Conservation (phyloP, 345 rosid species). For the Boechera retrofracta region DNA sequence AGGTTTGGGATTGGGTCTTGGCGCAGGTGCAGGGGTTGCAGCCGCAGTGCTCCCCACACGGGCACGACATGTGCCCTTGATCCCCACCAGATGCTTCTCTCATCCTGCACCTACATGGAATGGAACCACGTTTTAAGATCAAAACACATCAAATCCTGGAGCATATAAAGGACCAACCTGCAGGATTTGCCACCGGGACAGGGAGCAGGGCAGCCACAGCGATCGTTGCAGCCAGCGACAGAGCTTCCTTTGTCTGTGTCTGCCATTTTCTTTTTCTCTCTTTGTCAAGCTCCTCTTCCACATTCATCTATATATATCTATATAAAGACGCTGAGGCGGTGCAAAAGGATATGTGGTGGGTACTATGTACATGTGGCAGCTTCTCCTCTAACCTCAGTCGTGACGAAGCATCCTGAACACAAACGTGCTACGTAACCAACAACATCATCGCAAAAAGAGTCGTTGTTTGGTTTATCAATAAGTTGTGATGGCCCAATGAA, state of each 20-base stretch:
- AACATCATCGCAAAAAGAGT: background rate
- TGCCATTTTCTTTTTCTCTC: constrained; percentile 27
- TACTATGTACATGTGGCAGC: constrained; percentile 35
- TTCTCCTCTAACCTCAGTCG: constrained; percentile 14
- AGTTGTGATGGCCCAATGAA: constrained; percentile 1
- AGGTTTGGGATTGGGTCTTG: constrained; percentile 3
- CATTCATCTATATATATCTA: background rate
- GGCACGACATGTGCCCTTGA: constrained; percentile 50
- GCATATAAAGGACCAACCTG: constrained; percentile 44
- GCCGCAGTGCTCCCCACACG: constrained; percentile 66
- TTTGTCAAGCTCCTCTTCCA: background rate
- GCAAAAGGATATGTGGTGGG: constrained; percentile 14
- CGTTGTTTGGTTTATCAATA: background rate
- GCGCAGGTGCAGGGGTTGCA: constrained; percentile 72
- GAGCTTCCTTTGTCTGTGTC: constrained; percentile 38
- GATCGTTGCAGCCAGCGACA: constrained; percentile 39
- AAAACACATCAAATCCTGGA: constrained; percentile 2
- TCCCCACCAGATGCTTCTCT: constrained; percentile 37
- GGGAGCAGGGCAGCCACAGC: constrained; percentile 54
- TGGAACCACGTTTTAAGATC: background rate
- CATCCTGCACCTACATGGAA: constrained; percentile 47
- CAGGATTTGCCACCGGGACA: constrained; percentile 55
- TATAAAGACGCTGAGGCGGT: constrained; percentile 5
- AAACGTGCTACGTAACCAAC: constrained; percentile 31
- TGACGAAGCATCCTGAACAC: constrained; percentile 29